A percentile compares a stretch with the other conserved stretches of the same genome.
These are phyloP conservation scores for Parietichytrium sp. DNA, from an alignment of 108 stramenopile genomes.

Conservation along the genomic window DNA sequence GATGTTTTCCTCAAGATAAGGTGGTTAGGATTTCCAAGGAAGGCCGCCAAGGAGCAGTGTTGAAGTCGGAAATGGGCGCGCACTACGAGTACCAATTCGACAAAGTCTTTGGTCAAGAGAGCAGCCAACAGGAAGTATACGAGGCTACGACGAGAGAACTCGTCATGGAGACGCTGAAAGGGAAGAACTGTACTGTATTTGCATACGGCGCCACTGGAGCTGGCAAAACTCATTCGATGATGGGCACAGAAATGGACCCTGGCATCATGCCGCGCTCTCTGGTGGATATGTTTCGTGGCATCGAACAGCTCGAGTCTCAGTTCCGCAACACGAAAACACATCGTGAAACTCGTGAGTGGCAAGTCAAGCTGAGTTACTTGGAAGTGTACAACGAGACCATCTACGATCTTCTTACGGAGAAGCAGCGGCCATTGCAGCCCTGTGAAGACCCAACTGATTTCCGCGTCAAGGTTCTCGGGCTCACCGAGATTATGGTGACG, in stretches of 20 bases:
- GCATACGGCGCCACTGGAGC: conserved; percentile 70
- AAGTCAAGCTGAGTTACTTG: conserved; percentile 42
- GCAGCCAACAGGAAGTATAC: conserved; percentile 44
- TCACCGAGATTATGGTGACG: conserved; percentile 56
- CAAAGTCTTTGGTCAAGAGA: conserved; percentile 47
- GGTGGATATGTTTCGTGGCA: conserved; percentile 51
- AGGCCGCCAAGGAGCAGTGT: conserved; percentile 45
- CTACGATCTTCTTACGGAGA: conserved; percentile 53
- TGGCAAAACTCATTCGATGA: conserved; percentile 70
- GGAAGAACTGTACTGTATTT: conserved; percentile 61
- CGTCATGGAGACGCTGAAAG: conserved; percentile 49
- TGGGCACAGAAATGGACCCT: conserved; percentile 51
- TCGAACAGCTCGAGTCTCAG: conserved; percentile 49
- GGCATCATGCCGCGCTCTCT: conserved; percentile 66
- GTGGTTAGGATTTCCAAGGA: conserved; percentile 60
- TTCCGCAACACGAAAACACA: not conserved
- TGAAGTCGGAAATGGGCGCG: conserved; percentile 42
- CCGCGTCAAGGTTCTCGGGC: conserved; percentile 59
- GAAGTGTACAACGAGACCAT: conserved; percentile 71
- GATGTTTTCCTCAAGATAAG: conserved; percentile 49
- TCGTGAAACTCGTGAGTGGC: no score
- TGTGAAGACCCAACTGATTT: conserved; percentile 67
- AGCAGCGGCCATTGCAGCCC: conserved; percentile 56
- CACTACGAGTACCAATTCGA: conserved; percentile 64
- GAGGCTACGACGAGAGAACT: conserved; percentile 46